These are phyloP conservation scores for Carex parvula DNA, from an alignment of 176 grass and related monocot genomes.

Conservation along the genomic window DNA sequence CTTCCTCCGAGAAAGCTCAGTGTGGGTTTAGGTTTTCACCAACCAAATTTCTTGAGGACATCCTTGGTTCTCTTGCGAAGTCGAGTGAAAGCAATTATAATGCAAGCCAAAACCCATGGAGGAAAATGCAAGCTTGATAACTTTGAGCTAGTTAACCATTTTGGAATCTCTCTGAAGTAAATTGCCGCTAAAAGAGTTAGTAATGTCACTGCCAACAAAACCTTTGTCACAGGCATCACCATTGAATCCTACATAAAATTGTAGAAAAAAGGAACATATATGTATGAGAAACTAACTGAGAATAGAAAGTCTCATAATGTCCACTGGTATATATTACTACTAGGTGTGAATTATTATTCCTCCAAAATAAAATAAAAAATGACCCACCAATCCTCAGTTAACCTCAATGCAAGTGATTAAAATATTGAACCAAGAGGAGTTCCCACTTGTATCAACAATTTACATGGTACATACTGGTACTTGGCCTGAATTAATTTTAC, in stretches of 20 bases:
- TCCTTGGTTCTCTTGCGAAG: conserved; percentile 80
- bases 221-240: conserved; percentile 78
- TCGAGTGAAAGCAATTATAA: conserved; percentile 67
- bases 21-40: conserved; percentile 27
- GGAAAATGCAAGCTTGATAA: conserved; percentile 53
- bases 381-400: background rate
- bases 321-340: background rate
- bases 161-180: conserved; percentile 54
- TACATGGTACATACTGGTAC: background rate
- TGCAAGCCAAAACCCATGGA: conserved; percentile 85
- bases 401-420: background rate
- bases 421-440: background rate
- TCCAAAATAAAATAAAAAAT: background rate
- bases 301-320: background rate
- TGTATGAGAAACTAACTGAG: background rate
- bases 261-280: background rate
- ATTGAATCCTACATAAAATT: conserved; percentile 61
- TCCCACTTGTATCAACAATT: background rate
- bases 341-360: background rate
- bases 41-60: conserved; percentile 79
- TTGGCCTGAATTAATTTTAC: background rate
- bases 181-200: conserved; percentile 43
- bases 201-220: conserved; percentile 49
- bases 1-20: background rate
- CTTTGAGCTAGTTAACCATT: conserved; percentile 52